Conservation (phyloP, 495 filamentous ascomycete genomes). For the Penicillium cataractarum region DNA sequence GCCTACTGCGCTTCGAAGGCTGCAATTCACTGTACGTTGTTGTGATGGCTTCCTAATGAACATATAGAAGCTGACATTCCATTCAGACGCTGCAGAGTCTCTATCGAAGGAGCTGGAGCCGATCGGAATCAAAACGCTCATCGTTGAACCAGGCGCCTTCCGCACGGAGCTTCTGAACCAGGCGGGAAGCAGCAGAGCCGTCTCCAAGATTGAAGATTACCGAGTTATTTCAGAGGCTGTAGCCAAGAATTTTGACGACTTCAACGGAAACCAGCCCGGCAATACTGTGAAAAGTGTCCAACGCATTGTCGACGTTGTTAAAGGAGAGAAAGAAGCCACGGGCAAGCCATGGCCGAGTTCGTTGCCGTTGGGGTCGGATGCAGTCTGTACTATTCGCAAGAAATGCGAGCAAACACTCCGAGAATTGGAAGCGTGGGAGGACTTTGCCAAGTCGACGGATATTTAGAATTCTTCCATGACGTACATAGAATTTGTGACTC, state of each 20-base stretch:
- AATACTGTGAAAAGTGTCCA: constrained; percentile 39
- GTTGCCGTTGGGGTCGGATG: constrained; percentile 44
- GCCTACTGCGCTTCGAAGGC: constrained; percentile 57
- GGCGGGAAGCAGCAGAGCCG: neutral
- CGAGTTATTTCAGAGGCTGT: constrained; percentile 2
- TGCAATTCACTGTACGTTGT: constrained; percentile 47
- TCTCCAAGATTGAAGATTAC: constrained; percentile 12
- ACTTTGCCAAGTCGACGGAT: constrained; percentile 29
- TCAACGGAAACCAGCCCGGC: constrained; percentile 40
- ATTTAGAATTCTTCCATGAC: neutral
- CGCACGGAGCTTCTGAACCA: constrained; percentile 43
- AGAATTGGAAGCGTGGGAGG: constrained; percentile 37
- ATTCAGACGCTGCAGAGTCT: constrained; percentile 43
- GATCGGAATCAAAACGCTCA: constrained; percentile 20
- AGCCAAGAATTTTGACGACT: neutral
- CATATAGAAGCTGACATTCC: neutral
- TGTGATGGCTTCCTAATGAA: no score
- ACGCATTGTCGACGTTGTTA: constrained; percentile 44
- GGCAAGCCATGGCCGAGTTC: constrained; percentile 31
- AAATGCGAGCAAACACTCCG: constrained; percentile 36
- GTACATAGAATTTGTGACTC: neutral
- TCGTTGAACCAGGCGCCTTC: constrained; percentile 46
- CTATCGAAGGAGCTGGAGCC: constrained; percentile 50
- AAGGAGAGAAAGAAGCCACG: constrained; percentile 33
- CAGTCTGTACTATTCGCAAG: constrained; percentile 31